These are phyloP conservation scores for Crotalaria pallida DNA, from an alignment of 306 rosid genomes.

Conservation along the genomic window DNA sequence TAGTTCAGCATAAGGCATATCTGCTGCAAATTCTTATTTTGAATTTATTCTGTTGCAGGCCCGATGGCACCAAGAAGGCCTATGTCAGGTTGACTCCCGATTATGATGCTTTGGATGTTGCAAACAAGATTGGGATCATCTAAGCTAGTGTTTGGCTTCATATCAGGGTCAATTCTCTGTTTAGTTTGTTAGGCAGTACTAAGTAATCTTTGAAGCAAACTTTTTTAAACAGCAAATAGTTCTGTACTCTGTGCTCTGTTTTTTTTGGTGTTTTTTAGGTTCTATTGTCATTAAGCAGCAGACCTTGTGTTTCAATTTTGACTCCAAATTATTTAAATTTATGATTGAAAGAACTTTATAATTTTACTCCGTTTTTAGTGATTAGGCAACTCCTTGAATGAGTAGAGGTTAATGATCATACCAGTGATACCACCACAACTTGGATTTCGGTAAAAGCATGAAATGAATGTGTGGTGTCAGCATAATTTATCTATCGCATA, in stretches of 20 bases:
- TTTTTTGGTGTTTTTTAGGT: not conserved
- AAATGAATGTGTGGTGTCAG: not conserved
- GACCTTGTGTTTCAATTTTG: slow-evolving; percentile 32
- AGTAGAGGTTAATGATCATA: not conserved
- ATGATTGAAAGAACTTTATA: not conserved
- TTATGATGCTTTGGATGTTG: slow-evolving; percentile 79
- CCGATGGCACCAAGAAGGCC: slow-evolving; percentile 93
- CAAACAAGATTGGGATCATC: slow-evolving; percentile 90
- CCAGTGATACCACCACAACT: no score
- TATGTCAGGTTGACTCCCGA: slow-evolving; percentile 86
- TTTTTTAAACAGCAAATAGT: not conserved
- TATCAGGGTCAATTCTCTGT: not conserved
- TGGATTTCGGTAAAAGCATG: not conserved
- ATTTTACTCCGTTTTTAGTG: not conserved
- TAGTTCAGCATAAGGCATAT: not conserved
- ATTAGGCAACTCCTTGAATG: not conserved
- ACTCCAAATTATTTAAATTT: slow-evolving; percentile 12
- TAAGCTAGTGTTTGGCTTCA: slow-evolving; percentile 24
- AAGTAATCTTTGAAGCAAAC: not conserved
- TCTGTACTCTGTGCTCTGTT: slow-evolving; percentile 13
- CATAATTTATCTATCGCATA: no score
- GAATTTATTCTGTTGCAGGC: slow-evolving; percentile 44
- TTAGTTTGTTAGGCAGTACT: slow-evolving; percentile 20
- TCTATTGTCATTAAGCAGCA: not conserved
- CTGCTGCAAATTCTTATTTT: slow-evolving; percentile 1